These are phyloP conservation scores for Phaeophleospora eucalypticola DNA, from an alignment of 2,329 filamentous ascomycete species.

Conservation along the genomic window DNA sequence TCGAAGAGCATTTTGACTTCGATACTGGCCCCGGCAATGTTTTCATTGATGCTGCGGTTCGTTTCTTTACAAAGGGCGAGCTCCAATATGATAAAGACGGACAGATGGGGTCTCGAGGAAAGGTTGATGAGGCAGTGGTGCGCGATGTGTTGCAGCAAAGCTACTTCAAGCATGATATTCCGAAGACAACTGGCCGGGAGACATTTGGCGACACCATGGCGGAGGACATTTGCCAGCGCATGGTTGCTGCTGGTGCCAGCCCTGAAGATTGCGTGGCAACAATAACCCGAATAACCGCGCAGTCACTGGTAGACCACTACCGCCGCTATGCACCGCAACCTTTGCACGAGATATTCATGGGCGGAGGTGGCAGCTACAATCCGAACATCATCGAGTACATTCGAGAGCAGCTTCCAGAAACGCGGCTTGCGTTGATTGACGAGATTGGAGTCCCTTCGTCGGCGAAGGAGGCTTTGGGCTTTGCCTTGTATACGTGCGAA, in stretches of 20 bases:
- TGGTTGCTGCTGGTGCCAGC: conserved; percentile 8
- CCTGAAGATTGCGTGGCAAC: conserved; percentile 25
- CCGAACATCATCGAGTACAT: conserved; percentile 55
- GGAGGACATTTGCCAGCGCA: conserved; percentile 19
- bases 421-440: conserved; percentile 53
- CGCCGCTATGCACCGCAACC: conserved; percentile 18
- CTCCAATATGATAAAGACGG: conserved; percentile 23
- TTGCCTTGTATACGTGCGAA: conserved; percentile 60
- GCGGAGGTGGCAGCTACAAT: conserved; percentile 57
- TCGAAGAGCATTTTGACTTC: conserved; percentile 8
- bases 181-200: conserved; percentile 25
- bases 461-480: conserved; percentile 58
- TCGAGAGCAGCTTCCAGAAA: conserved; percentile 46
- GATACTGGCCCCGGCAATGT: conserved; percentile 24
- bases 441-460: conserved; percentile 54
- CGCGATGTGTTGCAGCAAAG: conserved; percentile 17
- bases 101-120: conserved; percentile 17
- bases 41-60: conserved; percentile 24
- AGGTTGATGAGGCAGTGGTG: conserved; percentile 21
- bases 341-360: conserved; percentile 55
- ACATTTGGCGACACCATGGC: conserved; percentile 18
- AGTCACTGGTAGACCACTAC: conserved; percentile 22
- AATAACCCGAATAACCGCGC: conserved; percentile 25
- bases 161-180: conserved; percentile 20
- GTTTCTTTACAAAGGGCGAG: conserved; percentile 22